phyloP scores from a whole-genome alignment of 805 yeast genomes.

The Yarrowia sp. region DNA sequence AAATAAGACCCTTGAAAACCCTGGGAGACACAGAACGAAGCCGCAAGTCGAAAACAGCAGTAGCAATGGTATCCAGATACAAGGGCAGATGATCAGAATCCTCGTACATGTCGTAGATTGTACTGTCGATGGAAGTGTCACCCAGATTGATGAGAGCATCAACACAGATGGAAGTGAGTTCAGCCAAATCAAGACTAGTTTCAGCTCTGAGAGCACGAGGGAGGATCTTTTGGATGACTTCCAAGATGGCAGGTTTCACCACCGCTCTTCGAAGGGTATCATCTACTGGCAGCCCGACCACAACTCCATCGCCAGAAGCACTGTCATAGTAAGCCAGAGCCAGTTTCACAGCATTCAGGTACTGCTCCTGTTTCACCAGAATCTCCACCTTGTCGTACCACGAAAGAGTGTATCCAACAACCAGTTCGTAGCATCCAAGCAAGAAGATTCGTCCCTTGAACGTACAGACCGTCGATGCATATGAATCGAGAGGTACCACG shows the following conservation, averaged over 20 bases:
- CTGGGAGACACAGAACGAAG: constrained; percentile 52
- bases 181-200: constrained; percentile 37
- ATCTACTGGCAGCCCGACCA: constrained; percentile 60
- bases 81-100: constrained; percentile 50
- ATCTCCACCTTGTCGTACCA: constrained; percentile 73
- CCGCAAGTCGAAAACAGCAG: constrained; percentile 12
- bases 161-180: constrained; percentile 47
- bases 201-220: constrained; percentile 9
- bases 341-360: constrained; percentile 62
- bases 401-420: constrained; percentile 64
- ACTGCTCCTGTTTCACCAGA: constrained; percentile 58
- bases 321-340: constrained; percentile 59
- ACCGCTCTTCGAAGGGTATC: constrained; percentile 55
- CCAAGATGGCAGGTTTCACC: constrained; percentile 62
- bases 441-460: constrained; percentile 59
- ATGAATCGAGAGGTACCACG: constrained; percentile 49
- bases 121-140: constrained; percentile 51
- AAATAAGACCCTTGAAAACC: constrained; percentile 67
- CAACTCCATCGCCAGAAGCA: constrained; percentile 53
- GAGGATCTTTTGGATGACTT: constrained; percentile 54
- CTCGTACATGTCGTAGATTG: constrained; percentile 53
- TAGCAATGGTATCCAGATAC: constrained; percentile 17
- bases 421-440: constrained; percentile 60
- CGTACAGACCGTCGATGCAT: constrained; percentile 50
- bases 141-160: constrained; percentile 49